These are phyloP conservation scores for Coemansia sp. DNA, from an alignment of 192 early-diverging fungal genomes.

Conservation along the genomic window DNA sequence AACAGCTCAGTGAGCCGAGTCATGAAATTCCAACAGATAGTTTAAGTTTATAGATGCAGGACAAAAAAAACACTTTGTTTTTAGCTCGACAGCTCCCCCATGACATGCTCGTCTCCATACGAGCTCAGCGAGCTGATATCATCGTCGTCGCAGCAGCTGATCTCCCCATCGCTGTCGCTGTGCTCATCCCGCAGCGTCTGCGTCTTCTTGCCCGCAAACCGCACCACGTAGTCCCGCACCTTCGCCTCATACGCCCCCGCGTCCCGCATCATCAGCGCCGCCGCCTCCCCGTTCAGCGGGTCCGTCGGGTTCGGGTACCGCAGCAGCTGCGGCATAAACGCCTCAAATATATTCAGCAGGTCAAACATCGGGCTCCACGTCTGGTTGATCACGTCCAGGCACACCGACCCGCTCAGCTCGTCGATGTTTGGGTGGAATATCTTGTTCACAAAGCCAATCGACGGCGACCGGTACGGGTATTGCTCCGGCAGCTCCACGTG, in stretches of 20 bases:
- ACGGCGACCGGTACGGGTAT: constrained; percentile 98
- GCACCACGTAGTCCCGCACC: constrained; percentile 80
- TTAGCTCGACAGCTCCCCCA: constrained; percentile 69
- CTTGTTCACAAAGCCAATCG: constrained; percentile 99
- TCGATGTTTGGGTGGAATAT: constrained; percentile 99
- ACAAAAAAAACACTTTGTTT: no score
- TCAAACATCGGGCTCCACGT: constrained; percentile 99
- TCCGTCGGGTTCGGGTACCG: constrained; percentile 99
- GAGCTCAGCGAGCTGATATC: constrained; percentile 78
- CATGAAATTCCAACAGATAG: no score
- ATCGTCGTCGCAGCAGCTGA: constrained; percentile 44
- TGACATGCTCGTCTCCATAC: constrained; percentile 78
- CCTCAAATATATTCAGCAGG: constrained; percentile 99
- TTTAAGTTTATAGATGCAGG: not conserved
- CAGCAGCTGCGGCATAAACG: constrained; percentile 95
- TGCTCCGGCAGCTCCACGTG: constrained; percentile 99
- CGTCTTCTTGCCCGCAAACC: constrained; percentile 55
- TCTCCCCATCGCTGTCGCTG: constrained; percentile 15
- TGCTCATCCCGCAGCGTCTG: constrained; percentile 40
- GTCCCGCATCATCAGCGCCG: constrained; percentile 95
- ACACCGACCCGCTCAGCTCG: constrained; percentile 98
- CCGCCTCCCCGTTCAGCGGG: constrained; percentile 98
- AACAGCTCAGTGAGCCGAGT: no score
- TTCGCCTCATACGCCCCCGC: constrained; percentile 84
- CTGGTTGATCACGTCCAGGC: constrained; percentile 99